Base-by-base conservation (phyloP, 768 basidiomycete species). In the Podaxis sp. region DNA sequence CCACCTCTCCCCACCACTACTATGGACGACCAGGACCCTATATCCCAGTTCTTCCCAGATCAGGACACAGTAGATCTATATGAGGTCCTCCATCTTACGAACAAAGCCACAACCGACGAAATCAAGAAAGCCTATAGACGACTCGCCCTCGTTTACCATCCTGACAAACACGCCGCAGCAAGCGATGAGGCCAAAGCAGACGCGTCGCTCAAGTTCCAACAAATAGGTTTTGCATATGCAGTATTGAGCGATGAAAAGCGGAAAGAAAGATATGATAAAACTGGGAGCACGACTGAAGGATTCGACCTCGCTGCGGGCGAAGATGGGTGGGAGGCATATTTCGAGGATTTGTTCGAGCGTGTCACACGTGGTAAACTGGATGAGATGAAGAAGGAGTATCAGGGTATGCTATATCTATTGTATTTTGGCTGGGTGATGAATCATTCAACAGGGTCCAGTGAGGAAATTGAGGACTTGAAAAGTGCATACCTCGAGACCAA, bases 301-400 rank as follows among this genome's bases (percentile, higher is more conserved):
- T 82, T 90, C 49, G 87, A 88, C 54, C 71, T 90, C 44, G 86
- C 79, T 24, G 84, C 84, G 5, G 92, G 86, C 9, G 92, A 90
- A 63, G 91, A 88, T 64, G 93, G 94, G 0, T 99, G 97, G 97
- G 93, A 95, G 70, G 85, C 91, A 5, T 99, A 99, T 76, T 99
- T 99, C 68, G 90, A 90, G 72, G 88, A 88, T 61, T 76, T 97
- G 66, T 97, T 95, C 67, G 91, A 96, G 64, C 83, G 87, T 59
- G 91, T 96, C 26, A 96, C 95, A 61, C 84, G 88, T 65, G 88
- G 85, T 64, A 90, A 87, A 73, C 79, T 99, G 59, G 95, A 98
- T 66, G 93, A 97, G 73, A 87, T 96, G 85, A 96, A 93, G 84
- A 87, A 87, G 68, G 88, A 87, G 69, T 99, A 99, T 74, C 95